phyloP scores from a whole-genome alignment of 2,329 filamentous ascomycete genomes.

The Cladophialophora exuberans region DNA sequence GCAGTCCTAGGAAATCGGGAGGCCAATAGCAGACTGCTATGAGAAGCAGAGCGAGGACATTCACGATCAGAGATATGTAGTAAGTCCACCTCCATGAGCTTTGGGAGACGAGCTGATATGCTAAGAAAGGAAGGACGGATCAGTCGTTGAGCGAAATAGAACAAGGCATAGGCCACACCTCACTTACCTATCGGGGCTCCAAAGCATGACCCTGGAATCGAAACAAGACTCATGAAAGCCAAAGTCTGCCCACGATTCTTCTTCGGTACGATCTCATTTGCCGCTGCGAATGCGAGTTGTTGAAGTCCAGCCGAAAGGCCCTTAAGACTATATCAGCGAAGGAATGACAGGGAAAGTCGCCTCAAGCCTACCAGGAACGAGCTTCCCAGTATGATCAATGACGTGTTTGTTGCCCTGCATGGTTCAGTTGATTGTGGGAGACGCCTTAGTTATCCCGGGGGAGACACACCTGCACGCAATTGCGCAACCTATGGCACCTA shows the following conservation, averaged over 20 bases:
- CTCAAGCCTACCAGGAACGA: slow-evolving; percentile 10
- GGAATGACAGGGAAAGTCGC: background rate
- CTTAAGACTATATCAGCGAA: slow-evolving; percentile 1
- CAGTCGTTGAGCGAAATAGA: background rate
- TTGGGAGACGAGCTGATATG: slow-evolving; percentile 11
- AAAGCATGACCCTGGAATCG: slow-evolving; percentile 15
- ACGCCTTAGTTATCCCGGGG: background rate
- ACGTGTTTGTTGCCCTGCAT: slow-evolving; percentile 12
- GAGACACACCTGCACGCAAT: slow-evolving; percentile 6
- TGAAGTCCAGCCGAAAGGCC: slow-evolving; percentile 13
- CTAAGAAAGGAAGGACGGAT: slow-evolving; percentile 1
- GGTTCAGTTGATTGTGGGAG: background rate
- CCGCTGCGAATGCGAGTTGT: slow-evolving; percentile 20
- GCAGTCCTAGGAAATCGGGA: slow-evolving; percentile 18
- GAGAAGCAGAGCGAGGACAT: slow-evolving; percentile 14
- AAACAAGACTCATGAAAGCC: slow-evolving; percentile 18
- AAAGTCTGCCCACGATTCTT: slow-evolving; percentile 21
- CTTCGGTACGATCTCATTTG: slow-evolving; percentile 21
- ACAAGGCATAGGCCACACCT: background rate
- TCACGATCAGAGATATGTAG: slow-evolving; percentile 16
- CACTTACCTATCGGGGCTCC: slow-evolving; percentile 18
- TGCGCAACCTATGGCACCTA: slow-evolving; percentile 17
- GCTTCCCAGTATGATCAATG: slow-evolving; percentile 17
- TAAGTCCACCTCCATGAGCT: slow-evolving; percentile 19
- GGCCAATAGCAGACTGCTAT: slow-evolving; percentile 23